A percentile compares a stretch with the other conserved stretches of the same genome.
Conservation (phyloP, 495 filamentous ascomycete species). For the Neurospora sp. region DNA sequence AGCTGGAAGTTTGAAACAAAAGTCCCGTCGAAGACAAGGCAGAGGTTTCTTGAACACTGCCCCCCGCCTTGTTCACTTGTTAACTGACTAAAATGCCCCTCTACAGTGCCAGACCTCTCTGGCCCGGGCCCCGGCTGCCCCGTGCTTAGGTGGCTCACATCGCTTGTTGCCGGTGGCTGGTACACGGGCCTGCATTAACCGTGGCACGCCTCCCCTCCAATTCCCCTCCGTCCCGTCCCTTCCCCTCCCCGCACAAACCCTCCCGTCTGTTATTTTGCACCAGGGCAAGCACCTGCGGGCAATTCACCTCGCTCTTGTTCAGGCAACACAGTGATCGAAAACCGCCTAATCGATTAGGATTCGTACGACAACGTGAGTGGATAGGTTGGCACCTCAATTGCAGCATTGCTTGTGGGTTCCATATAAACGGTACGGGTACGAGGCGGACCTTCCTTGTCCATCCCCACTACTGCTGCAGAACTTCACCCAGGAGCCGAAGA, state of each 20-base stretch:
- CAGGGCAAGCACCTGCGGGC: neutral
- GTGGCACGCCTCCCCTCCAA: neutral
- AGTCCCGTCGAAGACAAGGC: neutral
- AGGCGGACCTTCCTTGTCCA: conserved; percentile 6
- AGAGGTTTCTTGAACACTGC: too few relatives aligned
- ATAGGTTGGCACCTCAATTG: neutral
- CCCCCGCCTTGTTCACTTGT: neutral
- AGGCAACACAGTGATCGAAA: neutral
- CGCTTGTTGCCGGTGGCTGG: neutral
- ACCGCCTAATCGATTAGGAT: neutral
- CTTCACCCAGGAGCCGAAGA: conserved; percentile 14
- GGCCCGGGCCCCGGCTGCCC: neutral
- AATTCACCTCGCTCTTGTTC: neutral
- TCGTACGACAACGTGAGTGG: neutral
- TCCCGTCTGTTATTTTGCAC: neutral
- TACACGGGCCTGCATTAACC: neutral
- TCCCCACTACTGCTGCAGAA: conserved; percentile 22
- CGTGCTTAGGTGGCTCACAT: neutral
- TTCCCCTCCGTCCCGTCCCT: neutral
- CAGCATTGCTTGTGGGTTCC: neutral
- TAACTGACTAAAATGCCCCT: neutral
- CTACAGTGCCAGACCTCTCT: neutral
- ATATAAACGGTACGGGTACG: neutral
- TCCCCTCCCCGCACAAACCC: neutral
- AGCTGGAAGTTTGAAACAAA: neutral